These are phyloP conservation scores for Saitozyma sp. DNA, from an alignment of 768 basidiomycete genomes.

Conservation along the genomic window DNA sequence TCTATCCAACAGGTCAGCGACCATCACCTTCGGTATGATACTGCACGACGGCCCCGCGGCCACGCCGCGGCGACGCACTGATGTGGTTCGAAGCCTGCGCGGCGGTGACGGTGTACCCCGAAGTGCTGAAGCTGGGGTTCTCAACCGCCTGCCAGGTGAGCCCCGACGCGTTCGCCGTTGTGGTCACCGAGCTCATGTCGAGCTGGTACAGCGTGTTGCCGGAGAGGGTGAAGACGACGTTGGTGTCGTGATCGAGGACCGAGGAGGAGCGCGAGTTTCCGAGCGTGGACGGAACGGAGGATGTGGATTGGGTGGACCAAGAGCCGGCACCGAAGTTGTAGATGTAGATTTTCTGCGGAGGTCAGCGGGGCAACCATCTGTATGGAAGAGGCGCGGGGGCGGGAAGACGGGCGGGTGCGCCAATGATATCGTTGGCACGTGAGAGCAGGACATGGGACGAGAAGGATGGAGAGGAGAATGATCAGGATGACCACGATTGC, in stretches of 20 bases:
- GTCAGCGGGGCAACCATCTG: conserved; percentile 5
- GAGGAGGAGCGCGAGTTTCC: conserved; percentile 60
- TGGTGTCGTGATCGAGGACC: conserved; percentile 92
- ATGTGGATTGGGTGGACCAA: conserved; percentile 72
- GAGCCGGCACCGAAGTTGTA: conserved; percentile 64
- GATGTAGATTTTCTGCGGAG: conserved; percentile 63
- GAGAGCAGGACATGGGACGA: conserved; percentile 4
- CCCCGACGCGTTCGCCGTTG: conserved; percentile 60
- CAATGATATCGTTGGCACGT: no score
- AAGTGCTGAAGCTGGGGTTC: conserved; percentile 60
- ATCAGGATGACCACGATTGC: background rate
- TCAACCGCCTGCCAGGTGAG: conserved; percentile 68
- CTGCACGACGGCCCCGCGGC: no score
- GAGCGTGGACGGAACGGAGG: conserved; percentile 57
- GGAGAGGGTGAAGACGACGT: conserved; percentile 69
- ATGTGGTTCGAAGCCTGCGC: conserved; percentile 84
- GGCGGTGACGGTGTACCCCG: conserved; percentile 73
- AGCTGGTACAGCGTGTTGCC: conserved; percentile 61
- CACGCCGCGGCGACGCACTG: conserved; percentile 20
- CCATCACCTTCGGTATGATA: background rate
- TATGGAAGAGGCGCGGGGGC: background rate
- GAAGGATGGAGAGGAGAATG: conserved; percentile 4
- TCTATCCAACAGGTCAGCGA: conserved; percentile 48
- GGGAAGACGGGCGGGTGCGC: no score
- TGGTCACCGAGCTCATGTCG: conserved; percentile 67